Evolutionary conservation across 1,284 basidiomycete species (phyloP), one percentile per base, ranked within the genome.

Genomic region (Takashimella tepidaria): DNA sequence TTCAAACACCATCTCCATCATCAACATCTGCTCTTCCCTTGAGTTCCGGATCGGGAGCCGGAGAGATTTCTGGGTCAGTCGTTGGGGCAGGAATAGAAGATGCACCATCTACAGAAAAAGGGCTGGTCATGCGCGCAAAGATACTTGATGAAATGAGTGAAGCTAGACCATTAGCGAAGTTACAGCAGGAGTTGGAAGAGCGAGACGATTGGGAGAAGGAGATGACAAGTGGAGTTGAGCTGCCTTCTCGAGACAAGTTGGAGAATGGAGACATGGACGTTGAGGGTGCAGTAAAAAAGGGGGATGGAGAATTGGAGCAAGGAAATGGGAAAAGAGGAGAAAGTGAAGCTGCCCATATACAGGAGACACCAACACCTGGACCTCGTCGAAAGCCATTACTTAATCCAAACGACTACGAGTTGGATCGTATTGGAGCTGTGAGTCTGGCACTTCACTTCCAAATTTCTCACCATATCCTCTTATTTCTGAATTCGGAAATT

Each of bases 331-430:
- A 41, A 16, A 23, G n/a, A 22, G 49, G 8, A 4, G 20, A 11
- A 41, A 25, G 49, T 13, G 52, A 40, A 2, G 50, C 16, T 8
- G 10, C 8, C 8, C 8, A 16, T 54, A 42, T 45, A 49, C 64
- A 58, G 42, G 61, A 57, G 24, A 43, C 24, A 21, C 55, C 50
- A 25, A 40, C 54, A 20, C 55, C 42, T 6, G 49, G 50, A 13
- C 49, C 62, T 20, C 49, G 62, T n/a, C 53, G 61, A 21, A 68
- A 69, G 47, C 70, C 91, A 0, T 74, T 98, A 24, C 77, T 98
- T 50, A 91, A 87, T 70, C 88, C 92, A 56, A 83, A 92, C 59
- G 95, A 98, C 71, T 69, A 72, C n/a, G 95, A 98, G 76, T 80
- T 98, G 45, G 77, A 79, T 13, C 80, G 95, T 19, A 79, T 98